Conservation (phyloP, 768 basidiomycete species). For the Naganishia onofrii region DNA sequence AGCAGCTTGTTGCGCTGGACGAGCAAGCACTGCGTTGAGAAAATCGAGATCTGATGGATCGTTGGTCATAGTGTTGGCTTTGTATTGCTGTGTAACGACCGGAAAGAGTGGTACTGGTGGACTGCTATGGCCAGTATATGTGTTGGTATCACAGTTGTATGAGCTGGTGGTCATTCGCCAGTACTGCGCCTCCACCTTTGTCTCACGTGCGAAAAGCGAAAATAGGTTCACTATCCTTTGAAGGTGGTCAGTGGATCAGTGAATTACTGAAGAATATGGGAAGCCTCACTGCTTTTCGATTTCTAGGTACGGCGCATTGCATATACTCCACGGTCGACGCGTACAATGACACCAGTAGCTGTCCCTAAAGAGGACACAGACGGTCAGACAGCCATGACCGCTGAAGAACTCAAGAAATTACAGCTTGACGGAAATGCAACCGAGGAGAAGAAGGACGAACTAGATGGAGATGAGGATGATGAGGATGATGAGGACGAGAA, state of each 20-base stretch:
- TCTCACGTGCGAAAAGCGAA: conserved; percentile 10
- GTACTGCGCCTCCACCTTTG: not conserved
- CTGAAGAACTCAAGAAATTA: conserved; percentile 24
- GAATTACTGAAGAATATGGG: too few relatives aligned
- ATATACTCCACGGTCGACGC: too few relatives aligned
- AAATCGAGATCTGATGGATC: conserved; percentile 18
- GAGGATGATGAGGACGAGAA: conserved; percentile 49
- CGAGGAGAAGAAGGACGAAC: conserved; percentile 13
- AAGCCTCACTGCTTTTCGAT: too few relatives aligned
- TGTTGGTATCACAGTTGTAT: too few relatives aligned
- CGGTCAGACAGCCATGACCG: not conserved
- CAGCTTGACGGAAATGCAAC: conserved; percentile 28
- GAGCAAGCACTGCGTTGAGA: not conserved
- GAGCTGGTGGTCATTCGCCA: too few relatives aligned
- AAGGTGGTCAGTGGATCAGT: too few relatives aligned
- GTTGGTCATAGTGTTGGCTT: not conserved
- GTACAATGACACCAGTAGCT: not conserved
- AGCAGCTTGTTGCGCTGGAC: not conserved
- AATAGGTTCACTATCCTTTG: not conserved
- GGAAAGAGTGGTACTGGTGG: too few relatives aligned
- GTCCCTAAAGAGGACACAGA: not conserved
- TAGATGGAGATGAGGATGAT: conserved; percentile 40
- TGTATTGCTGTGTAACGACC: not conserved
- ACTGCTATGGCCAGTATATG: too few relatives aligned
- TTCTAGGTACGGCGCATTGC: too few relatives aligned